Evolutionary conservation across 768 basidiomycete genomes (phyloP).

Genomic region (Pisolithus orientalis): DNA sequence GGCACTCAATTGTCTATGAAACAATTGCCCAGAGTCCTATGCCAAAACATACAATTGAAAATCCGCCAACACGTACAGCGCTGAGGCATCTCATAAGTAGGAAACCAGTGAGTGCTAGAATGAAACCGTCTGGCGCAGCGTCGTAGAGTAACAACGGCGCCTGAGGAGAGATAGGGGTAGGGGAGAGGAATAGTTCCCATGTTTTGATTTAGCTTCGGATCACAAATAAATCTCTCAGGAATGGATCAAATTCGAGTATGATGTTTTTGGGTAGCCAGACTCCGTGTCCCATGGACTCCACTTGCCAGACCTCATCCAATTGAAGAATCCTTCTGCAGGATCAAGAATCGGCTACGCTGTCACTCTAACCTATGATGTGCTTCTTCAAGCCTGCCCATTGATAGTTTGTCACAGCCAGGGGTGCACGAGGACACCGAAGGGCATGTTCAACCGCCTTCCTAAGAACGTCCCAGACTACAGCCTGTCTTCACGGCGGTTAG

Average conservation of each 20-base stretch:
- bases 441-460: too few species aligned
- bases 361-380: too few species aligned
- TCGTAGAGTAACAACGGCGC: slow-evolving; percentile 19
- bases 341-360: too few species aligned
- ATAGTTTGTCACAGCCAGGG: too few species aligned
- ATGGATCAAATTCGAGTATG: slow-evolving; percentile 12
- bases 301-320: too few species aligned
- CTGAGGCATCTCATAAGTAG: slow-evolving; percentile 18
- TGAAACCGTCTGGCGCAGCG: slow-evolving; percentile 23
- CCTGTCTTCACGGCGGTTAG: too few species aligned
- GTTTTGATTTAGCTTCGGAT: not conserved
- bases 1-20: not conserved
- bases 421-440: too few species aligned
- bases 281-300: not conserved
- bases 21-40: slow-evolving; percentile 24
- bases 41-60: slow-evolving; percentile 22
- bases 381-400: too few species aligned
- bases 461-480: too few species aligned
- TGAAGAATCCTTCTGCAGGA: too few species aligned
- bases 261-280: slow-evolving; percentile 3
- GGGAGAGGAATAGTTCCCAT: not conserved
- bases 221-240: slow-evolving; percentile 3
- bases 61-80: slow-evolving; percentile 18
- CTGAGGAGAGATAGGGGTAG: slow-evolving; percentile 13
- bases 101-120: slow-evolving; percentile 20